A percentile compares a stretch with the other conserved stretches of the same genome.
Evolutionary conservation across 768 basidiomycete genomes (phyloP).

Genomic region (Russula abietina): DNA sequence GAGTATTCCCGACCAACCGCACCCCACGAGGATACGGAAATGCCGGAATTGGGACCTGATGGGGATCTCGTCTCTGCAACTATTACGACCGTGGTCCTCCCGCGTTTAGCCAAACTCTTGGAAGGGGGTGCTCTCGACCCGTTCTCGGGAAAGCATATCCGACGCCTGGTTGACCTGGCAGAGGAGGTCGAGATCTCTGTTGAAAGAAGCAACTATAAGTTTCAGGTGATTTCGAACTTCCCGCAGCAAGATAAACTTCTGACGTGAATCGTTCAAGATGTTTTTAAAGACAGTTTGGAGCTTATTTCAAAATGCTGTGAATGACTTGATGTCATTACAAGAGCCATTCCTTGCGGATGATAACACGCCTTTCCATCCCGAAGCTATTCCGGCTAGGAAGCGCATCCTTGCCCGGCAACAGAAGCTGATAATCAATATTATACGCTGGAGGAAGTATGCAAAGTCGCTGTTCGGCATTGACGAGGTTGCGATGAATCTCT

Average conservation of each 20-base stretch:
- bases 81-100: slow-evolving; percentile 78
- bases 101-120: slow-evolving; percentile 66
- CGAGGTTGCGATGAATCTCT: slow-evolving; percentile 47
- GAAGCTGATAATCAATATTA: slow-evolving; percentile 68
- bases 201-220: slow-evolving; percentile 54
- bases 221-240: slow-evolving; percentile 44
- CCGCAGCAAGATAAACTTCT: background rate
- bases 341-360: slow-evolving; percentile 43
- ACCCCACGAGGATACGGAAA: slow-evolving; percentile 35
- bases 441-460: slow-evolving; percentile 71
- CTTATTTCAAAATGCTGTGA: slow-evolving; percentile 50
- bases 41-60: slow-evolving; percentile 65
- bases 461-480: slow-evolving; percentile 55
- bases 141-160: slow-evolving; percentile 61
- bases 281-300: slow-evolving; percentile 49
- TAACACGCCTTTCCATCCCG: slow-evolving; percentile 62
- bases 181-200: slow-evolving; percentile 79
- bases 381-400: slow-evolving; percentile 61
- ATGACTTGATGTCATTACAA: slow-evolving; percentile 45
- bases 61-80: slow-evolving; percentile 85
- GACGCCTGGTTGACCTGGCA: slow-evolving; percentile 60
- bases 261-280: slow-evolving; percentile 36
- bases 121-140: slow-evolving; percentile 78
- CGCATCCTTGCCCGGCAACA: slow-evolving; percentile 60
- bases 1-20: slow-evolving; percentile 49